Conservation (phyloP, 169 alveolate species). For the Fabrea salina region DNA sequence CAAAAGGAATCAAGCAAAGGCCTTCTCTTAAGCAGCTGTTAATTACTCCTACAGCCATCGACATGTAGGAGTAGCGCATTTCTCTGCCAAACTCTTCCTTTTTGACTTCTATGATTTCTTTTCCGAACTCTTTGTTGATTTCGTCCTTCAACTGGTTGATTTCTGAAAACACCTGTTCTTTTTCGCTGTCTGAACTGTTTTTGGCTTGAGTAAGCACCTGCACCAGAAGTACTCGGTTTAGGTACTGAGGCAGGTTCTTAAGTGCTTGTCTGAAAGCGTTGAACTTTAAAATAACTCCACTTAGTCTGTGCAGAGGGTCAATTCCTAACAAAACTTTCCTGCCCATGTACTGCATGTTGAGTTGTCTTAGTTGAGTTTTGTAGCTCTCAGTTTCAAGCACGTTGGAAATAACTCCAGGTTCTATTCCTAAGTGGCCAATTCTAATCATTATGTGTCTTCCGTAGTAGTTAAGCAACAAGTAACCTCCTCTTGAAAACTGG, state of each 20-base stretch:
- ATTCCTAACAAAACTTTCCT: slow-evolving; percentile 39
- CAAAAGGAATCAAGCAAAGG: slow-evolving; percentile 22
- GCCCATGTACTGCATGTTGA: slow-evolving; percentile 36
- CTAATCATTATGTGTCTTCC: slow-evolving; percentile 81
- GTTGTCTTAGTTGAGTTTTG: neutral
- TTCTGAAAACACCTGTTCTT: neutral
- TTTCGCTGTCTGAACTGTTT: neutral
- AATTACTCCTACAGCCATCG: neutral
- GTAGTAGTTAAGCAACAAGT: slow-evolving; percentile 77
- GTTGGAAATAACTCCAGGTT: slow-evolving; percentile 41
- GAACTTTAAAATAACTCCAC: slow-evolving; percentile 45
- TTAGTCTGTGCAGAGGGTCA: slow-evolving; percentile 40
- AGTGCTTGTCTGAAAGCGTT: slow-evolving; percentile 36
- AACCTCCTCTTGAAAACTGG: slow-evolving; percentile 82
- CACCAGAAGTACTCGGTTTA: neutral
- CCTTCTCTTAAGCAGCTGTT: slow-evolving; percentile 19
- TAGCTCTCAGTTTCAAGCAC: slow-evolving; percentile 23
- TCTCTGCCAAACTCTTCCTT: neutral
- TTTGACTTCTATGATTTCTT: neutral
- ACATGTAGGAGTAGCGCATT: slow-evolving; percentile 18
- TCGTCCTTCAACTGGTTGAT: neutral
- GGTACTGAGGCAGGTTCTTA: neutral
- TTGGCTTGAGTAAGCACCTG: neutral
- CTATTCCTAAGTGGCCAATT: slow-evolving; percentile 67
- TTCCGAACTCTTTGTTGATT: neutral